Conservation (phyloP, 345 rosid genomes). For the Populus nigra region DNA sequence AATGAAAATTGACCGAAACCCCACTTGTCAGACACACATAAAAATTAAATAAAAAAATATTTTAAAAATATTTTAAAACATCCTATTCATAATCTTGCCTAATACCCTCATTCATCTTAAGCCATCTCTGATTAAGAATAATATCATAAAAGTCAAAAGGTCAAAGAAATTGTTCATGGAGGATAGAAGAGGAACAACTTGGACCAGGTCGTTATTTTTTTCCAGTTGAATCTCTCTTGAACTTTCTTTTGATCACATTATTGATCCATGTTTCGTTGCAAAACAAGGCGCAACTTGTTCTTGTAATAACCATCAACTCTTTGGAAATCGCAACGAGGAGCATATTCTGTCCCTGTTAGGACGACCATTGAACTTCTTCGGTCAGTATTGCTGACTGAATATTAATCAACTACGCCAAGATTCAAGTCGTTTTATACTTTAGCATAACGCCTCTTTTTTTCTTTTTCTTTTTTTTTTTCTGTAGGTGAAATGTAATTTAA, state of each 20-base stretch:
- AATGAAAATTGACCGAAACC: too few relatives aligned
- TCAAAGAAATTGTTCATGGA: slow-evolving; percentile 1
- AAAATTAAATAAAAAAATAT: too few relatives aligned
- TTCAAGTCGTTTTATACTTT: background rate
- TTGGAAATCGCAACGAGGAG: background rate
- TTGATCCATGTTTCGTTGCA: background rate
- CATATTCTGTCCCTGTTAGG: background rate
- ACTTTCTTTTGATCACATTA: background rate
- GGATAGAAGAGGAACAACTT: slow-evolving; percentile 1
- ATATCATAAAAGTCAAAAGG: background rate
- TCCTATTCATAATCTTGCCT: too few relatives aligned
- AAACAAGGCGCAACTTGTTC: background rate
- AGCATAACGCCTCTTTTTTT: too few relatives aligned
- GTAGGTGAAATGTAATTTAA: background rate
- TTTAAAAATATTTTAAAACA: too few relatives aligned
- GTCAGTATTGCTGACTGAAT: background rate
- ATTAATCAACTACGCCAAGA: background rate
- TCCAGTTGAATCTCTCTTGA: background rate
- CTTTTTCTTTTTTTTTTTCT: too few relatives aligned
- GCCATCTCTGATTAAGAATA: too few relatives aligned
- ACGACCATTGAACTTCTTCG: background rate
- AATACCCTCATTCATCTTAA: too few relatives aligned
- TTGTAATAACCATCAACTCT: background rate
- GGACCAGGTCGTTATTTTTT: background rate
- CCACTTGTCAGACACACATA: too few relatives aligned